phyloP scores from a whole-genome alignment of 2,329 filamentous ascomycete genomes.

The Colletotrichum lentis region DNA sequence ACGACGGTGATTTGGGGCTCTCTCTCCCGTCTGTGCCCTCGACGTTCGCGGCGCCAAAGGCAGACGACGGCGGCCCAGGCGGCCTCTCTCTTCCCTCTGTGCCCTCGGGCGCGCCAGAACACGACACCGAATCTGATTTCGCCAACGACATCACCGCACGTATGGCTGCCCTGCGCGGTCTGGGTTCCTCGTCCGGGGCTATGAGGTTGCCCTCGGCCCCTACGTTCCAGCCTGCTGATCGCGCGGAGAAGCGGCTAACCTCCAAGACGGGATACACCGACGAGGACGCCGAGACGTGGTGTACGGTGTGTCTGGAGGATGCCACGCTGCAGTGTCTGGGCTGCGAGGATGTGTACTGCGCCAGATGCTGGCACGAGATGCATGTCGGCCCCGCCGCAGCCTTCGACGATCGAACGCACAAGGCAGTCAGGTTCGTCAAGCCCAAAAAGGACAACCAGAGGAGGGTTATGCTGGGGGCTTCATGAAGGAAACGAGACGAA shows the following conservation, averaged over 20 bases:
- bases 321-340: slow-evolving; percentile 76
- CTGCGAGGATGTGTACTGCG: slow-evolving; percentile 81
- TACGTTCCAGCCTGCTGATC: slow-evolving; percentile 57
- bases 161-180: slow-evolving; percentile 59
- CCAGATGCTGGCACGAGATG: slow-evolving; percentile 81
- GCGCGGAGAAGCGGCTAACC: slow-evolving; percentile 50
- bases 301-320: slow-evolving; percentile 82
- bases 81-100: slow-evolving; percentile 56
- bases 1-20: slow-evolving; percentile 37
- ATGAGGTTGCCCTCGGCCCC: slow-evolving; percentile 59
- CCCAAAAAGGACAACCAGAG: slow-evolving; percentile 46
- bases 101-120: slow-evolving; percentile 51
- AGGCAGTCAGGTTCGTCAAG: slow-evolving; percentile 67
- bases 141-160: slow-evolving; percentile 60
- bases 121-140: slow-evolving; percentile 49
- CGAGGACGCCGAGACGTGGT: slow-evolving; percentile 79
- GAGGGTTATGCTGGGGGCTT: slow-evolving; percentile 51
- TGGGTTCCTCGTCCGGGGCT: slow-evolving; percentile 44
- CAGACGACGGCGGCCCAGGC: slow-evolving; percentile 5
- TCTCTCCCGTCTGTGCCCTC: slow-evolving; percentile 53
- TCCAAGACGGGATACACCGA: slow-evolving; percentile 64
- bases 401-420: slow-evolving; percentile 75
- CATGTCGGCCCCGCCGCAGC: slow-evolving; percentile 74
- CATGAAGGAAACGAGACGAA: slow-evolving; percentile 22
- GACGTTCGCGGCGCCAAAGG: slow-evolving; percentile 44